Conservation (phyloP, 257 asterid genomes). For the Prunella vulgaris region DNA sequence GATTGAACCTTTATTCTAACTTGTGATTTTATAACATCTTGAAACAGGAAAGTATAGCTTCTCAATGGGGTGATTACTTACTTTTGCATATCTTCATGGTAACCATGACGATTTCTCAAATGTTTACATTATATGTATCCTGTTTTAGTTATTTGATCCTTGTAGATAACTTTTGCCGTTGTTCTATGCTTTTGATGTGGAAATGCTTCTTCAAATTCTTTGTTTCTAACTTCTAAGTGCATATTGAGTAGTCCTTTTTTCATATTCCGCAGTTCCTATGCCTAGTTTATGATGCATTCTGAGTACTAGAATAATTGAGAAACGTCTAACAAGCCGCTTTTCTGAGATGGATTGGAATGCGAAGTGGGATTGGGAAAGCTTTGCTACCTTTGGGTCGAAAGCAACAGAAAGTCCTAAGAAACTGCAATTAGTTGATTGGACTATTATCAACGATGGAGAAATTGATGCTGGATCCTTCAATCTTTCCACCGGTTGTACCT, state of each 20-base stretch:
- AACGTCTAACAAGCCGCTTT: slow-evolving; percentile 27
- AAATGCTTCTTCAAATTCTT: not conserved
- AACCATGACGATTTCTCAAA: not conserved
- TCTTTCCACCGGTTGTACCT: slow-evolving; percentile 51
- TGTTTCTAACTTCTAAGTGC: slow-evolving; percentile 1
- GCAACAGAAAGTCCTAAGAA: slow-evolving; percentile 50
- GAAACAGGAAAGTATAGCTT: slow-evolving; percentile 19
- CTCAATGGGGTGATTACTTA: slow-evolving; percentile 30
- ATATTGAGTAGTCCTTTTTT: slow-evolving; percentile 5
- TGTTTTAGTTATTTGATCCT: slow-evolving; percentile 14
- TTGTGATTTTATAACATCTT: slow-evolving; percentile 18
- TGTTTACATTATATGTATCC: not conserved
- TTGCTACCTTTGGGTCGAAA: slow-evolving; percentile 48
- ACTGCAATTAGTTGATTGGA: slow-evolving; percentile 70
- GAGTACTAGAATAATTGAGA: slow-evolving; percentile 25
- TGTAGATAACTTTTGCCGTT: not conserved
- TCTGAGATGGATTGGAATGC: slow-evolving; percentile 74
- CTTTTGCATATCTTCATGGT: slow-evolving; percentile 14
- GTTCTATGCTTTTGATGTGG: slow-evolving; percentile 4
- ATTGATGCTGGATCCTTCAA: slow-evolving; percentile 59
- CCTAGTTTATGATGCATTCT: slow-evolving; percentile 28
- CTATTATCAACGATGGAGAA: slow-evolving; percentile 57
- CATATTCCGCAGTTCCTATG: slow-evolving; percentile 25
- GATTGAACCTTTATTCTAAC: slow-evolving; percentile 9
- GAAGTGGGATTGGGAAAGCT: slow-evolving; percentile 74